A percentile compares a stretch with the other conserved stretches of the same genome.
Evolutionary conservation across 2,329 filamentous ascomycete species (phyloP).

Genomic region (Cadophora malorum): DNA sequence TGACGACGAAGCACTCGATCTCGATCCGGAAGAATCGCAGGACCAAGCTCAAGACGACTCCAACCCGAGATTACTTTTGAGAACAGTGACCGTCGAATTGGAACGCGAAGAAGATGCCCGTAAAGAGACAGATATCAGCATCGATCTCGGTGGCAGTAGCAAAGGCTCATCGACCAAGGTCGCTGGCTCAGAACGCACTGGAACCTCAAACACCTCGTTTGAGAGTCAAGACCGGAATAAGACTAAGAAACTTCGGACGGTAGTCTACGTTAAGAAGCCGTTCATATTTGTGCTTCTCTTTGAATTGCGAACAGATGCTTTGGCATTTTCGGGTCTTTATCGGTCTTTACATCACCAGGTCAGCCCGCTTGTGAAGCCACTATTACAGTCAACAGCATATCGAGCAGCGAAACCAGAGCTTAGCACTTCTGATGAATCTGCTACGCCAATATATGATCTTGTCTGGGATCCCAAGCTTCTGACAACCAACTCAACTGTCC

Average conservation of each 20-base stretch:
- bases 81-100: constrained; percentile 72
- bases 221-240: constrained; percentile 60
- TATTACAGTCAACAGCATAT: constrained; percentile 63
- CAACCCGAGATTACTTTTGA: constrained; percentile 64
- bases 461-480: constrained; percentile 64
- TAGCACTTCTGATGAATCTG: constrained; percentile 31
- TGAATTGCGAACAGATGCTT: constrained; percentile 62
- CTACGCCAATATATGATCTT: constrained; percentile 62
- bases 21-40: constrained; percentile 20
- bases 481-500: constrained; percentile 67
- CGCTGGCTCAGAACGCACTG: constrained; percentile 38
- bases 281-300: constrained; percentile 84
- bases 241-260: constrained; percentile 65
- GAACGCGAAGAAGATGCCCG: constrained; percentile 51
- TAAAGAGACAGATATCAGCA: constrained; percentile 54
- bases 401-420: constrained; percentile 57
- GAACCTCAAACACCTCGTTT: constrained; percentile 42
- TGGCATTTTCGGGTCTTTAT: constrained; percentile 63
- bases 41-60: constrained; percentile 32
- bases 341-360: constrained; percentile 67
- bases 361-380: constrained; percentile 61
- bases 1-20: constrained; percentile 27
- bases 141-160: constrained; percentile 49
- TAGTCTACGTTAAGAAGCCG: constrained; percentile 75
- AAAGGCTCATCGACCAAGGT: constrained; percentile 26